These are phyloP conservation scores for Fonsecaea multimorphosa DNA, from an alignment of 2,329 filamentous ascomycete species.

Conservation along the genomic window DNA sequence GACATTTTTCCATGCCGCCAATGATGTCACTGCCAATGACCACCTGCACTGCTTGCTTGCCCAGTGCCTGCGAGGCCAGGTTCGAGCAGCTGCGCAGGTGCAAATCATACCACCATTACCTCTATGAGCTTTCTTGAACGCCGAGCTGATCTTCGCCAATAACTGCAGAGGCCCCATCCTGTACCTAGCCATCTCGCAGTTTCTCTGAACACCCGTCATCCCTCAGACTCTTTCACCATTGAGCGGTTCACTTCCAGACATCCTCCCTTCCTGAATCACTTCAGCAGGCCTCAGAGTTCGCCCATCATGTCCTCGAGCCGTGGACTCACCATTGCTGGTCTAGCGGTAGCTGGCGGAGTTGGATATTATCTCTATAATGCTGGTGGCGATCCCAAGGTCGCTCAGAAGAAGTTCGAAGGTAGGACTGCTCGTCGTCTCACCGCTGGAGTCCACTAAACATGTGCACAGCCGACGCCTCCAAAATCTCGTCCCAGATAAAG, in stretches of 20 bases:
- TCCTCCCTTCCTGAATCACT: constrained; percentile 36
- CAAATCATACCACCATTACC: constrained; percentile 24
- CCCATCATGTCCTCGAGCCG: constrained; percentile 39
- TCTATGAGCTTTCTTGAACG: background rate
- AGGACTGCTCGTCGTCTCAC: constrained; percentile 43
- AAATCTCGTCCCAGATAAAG: constrained; percentile 70
- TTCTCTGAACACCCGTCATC: background rate
- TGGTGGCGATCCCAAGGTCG: constrained; percentile 78
- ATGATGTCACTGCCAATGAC: constrained; percentile 29
- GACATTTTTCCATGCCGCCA: constrained; percentile 13
- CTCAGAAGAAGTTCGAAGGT: constrained; percentile 89
- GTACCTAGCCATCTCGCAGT: background rate
- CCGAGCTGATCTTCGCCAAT: constrained; percentile 9
- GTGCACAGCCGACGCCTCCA: constrained; percentile 75
- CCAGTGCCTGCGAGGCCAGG: background rate
- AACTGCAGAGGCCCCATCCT: background rate
- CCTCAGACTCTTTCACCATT: constrained; percentile 27
- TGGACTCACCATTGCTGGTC: constrained; percentile 58
- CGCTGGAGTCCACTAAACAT: background rate
- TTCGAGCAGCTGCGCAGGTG: constrained; percentile 9
- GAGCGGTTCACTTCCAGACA: constrained; percentile 35
- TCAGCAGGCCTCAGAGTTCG: constrained; percentile 15
- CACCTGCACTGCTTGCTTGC: constrained; percentile 1
- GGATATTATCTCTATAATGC: constrained; percentile 93
- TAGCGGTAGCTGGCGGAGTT: constrained; percentile 69